Evolutionary conservation across 192 early-diverging fungal genomes (phyloP).

Genomic region (Paraglomus occultum): DNA sequence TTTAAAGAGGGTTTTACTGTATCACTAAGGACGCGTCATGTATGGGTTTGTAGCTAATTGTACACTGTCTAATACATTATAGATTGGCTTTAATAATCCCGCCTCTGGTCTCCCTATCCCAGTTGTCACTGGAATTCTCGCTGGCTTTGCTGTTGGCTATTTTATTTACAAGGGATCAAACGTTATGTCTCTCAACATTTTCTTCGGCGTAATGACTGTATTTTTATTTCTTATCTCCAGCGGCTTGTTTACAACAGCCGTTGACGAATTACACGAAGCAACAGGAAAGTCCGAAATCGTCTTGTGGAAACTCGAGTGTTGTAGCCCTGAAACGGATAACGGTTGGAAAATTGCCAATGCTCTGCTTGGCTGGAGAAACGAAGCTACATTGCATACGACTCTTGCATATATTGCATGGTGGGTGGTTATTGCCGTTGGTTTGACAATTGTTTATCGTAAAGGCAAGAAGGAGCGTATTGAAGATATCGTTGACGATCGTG

Average conservation of each 20-base stretch:
- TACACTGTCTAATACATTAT: neutral
- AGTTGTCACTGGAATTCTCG: constrained; percentile 65
- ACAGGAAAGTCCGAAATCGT: constrained; percentile 50
- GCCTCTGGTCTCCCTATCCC: constrained; percentile 78
- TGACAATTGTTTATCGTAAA: constrained; percentile 50
- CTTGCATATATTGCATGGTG: constrained; percentile 82
- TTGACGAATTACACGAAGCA: constrained; percentile 67
- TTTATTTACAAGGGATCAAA: constrained; percentile 72
- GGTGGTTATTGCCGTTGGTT: constrained; percentile 49
- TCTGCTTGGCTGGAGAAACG: constrained; percentile 74
- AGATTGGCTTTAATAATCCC: constrained; percentile 61
- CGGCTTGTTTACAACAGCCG: constrained; percentile 69
- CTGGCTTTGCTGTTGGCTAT: constrained; percentile 68
- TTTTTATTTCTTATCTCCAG: constrained; percentile 79
- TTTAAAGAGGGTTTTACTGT: neutral
- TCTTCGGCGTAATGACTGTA: constrained; percentile 71
- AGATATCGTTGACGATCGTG: neutral
- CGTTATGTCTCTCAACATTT: constrained; percentile 70
- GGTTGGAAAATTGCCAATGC: constrained; percentile 75
- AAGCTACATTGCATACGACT: constrained; percentile 71
- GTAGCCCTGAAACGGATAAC: constrained; percentile 53
- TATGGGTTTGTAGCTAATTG: too few species aligned
- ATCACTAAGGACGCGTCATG: too few species aligned
- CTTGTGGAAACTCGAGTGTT: constrained; percentile 62
- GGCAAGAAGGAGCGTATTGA: constrained; percentile 27